Evolutionary conservation across 495 filamentous ascomycete genomes (phyloP).

Genomic region (Aspergillus biplanus): DNA sequence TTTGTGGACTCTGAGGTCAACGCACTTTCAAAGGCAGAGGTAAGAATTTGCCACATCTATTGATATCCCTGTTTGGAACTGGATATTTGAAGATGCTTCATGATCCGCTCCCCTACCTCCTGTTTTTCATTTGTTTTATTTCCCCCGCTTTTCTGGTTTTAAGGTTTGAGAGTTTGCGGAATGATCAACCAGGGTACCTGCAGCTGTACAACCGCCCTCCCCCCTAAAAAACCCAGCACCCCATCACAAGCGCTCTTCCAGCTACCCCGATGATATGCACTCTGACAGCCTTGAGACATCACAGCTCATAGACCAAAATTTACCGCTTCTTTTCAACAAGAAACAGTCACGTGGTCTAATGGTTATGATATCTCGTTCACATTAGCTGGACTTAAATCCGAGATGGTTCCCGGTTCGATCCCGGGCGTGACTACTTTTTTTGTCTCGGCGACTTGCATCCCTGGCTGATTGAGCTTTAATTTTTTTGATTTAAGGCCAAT

Average conservation of each 20-base stretch:
- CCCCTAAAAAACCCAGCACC: no score
- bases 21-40: no score
- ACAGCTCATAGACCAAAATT: background rate
- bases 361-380: slow-evolving; percentile 54
- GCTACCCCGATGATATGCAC: no score
- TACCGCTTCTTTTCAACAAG: background rate
- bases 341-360: slow-evolving; percentile 42
- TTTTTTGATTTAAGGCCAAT: no score
- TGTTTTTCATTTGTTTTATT: background rate
- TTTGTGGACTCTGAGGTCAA: no score
- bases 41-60: background rate
- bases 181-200: background rate
- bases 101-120: background rate
- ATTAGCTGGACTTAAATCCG: slow-evolving; percentile 24
- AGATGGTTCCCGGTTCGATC: slow-evolving; percentile 38
- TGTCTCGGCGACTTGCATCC: background rate
- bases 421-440: slow-evolving; percentile 31
- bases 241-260: no score
- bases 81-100: background rate
- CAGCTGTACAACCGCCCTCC: background rate
- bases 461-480: no score
- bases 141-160: background rate
- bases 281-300: no score
- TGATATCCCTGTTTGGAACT: background rate
- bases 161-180: no score